Base-by-base conservation (phyloP, 495 filamentous ascomycete genomes). In the Pseudoneurospora amorphoporcata region DNA sequence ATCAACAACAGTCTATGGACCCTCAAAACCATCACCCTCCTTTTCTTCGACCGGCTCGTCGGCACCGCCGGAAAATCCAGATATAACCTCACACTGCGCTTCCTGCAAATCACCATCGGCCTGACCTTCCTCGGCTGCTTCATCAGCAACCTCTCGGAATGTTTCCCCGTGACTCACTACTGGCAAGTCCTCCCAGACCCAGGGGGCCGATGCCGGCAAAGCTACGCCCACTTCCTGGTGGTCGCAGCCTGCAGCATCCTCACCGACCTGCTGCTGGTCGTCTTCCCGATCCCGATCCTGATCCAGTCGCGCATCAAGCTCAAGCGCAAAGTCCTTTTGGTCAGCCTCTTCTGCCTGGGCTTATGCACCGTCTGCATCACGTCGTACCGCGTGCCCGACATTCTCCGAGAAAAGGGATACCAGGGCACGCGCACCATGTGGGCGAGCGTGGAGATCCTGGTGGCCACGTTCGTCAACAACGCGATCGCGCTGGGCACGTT, bases 181-280 rank as follows among this genome's bases (percentile, higher is more conserved):
- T 97, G 94, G 94, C 92, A 96, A 78, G 93, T 98, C 29, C 76
- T 86, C 8, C 95, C 95, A 8, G 93, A 97, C 76, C 94, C 95
- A 9, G 93, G 93, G 37, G 88, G 90, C 14, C 84, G 86, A 70
- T 99, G 95, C 81, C 89, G 95, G 12, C 87, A 90, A 76, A 93
- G 91, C 39, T 94, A 91, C 77, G 90, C 87, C 32, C 90, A 97
- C 71, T 87, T 98, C 9, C 82, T 97, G 65, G 92, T 90, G 4
- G 92, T 93, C 88, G 93, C 92, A 0, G 85, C 86, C 14, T 89
- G 90, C 77, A 94, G 94, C 78, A 88, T 94, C 68, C 82, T 95
- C 23, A 97, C 94, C 35, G 95, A 99, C 77, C 79, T 98, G 4
- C 82, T 97, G 8, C 88, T 99, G 23, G 88, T 98, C 41, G 85